phyloP scores from a whole-genome alignment of 139 green algal species.

The Raphidocelis subcapitata region DNA sequence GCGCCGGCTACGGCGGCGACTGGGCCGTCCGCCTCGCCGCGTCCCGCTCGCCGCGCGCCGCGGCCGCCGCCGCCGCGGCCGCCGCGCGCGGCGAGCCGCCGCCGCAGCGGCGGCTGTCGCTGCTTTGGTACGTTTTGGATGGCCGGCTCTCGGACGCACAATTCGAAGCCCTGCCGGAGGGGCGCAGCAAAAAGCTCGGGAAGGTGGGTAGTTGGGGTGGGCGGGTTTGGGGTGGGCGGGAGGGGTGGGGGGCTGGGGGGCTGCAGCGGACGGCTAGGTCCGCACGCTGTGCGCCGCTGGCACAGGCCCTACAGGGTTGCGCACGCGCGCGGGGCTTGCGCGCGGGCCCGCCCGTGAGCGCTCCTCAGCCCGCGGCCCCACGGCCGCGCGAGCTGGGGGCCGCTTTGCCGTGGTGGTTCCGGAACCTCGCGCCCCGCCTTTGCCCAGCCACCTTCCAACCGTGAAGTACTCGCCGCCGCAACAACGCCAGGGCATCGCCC shows the following conservation, averaged over 20 bases:
- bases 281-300: too few species aligned
- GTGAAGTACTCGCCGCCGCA: too few species aligned
- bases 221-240: neutral
- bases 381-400: too few species aligned
- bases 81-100: neutral
- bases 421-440: too few species aligned
- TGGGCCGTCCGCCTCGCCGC: conserved; percentile 40
- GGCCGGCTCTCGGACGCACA: conserved; percentile 25
- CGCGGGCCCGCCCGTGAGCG: too few species aligned
- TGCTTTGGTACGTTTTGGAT: conserved; percentile 60
- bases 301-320: too few species aligned
- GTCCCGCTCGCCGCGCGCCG: neutral
- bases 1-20: conserved; percentile 36
- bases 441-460: too few species aligned
- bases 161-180: conserved; percentile 17
- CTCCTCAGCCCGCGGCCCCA: too few species aligned
- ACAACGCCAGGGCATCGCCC: too few species aligned
- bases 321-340: too few species aligned
- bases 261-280: too few species aligned
- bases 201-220: conserved; percentile 6
- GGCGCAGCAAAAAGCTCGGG: conserved; percentile 5
- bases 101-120: conserved; percentile 24
- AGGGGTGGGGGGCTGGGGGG: neutral
- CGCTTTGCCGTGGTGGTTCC: too few species aligned
- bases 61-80: neutral